Base-by-base conservation (phyloP, 225 moss, liverwort and hornwort species). In the Bryoerythrophyllum caledonicum region DNA sequence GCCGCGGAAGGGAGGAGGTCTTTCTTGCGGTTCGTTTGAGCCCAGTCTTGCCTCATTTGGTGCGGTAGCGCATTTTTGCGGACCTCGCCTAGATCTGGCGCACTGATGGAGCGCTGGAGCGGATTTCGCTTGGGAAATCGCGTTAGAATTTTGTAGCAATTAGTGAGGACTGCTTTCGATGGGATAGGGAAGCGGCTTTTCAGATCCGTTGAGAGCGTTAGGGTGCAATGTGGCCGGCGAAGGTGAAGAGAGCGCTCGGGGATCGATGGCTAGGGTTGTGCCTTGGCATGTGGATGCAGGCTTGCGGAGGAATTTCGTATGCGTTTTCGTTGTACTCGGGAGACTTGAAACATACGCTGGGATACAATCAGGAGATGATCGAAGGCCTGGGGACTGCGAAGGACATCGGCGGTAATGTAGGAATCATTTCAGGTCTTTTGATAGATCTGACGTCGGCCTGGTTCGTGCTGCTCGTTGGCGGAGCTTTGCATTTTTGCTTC, bases 251-350 rank as follows among this genome's bases (percentile, higher is more conserved):
- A 71, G 74, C 85, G 28, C 64, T 90, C 34, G 94, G 87, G 82
- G 90, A 92, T 78, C 83, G 86, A 80, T 96, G 96, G 96, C 77
- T 92, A 75, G 96, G 96, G 81, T 83, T 96, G 70, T 96, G 96
- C 76, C 86, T 96, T 43, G 96, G 96, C 38, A 94, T 96, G 96
- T 96, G 94, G 96, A 90, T 96, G 96, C 96, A 96, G 90, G 90
- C 92, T 10, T 96, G 96, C 76, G 96, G 96, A 74, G 96, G 96
- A 38, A 96, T 96, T 68, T 96, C 96, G 52, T 96, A 96, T 53
- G 96, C 93, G 13, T 96, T 96, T 61, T 94, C 96, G 57, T 86
- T 96, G 48, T 96, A 96, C 68, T 96, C 96, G 53, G 96, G 92
- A 41, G 94, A 96, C 63, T 85, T 96, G 82, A 96, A 96, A 85